A percentile compares a stretch with the other conserved stretches of the same genome.
Evolutionary conservation across 2,329 filamentous ascomycete species (phyloP).

Genomic region (Aspergillus transmontanensis): DNA sequence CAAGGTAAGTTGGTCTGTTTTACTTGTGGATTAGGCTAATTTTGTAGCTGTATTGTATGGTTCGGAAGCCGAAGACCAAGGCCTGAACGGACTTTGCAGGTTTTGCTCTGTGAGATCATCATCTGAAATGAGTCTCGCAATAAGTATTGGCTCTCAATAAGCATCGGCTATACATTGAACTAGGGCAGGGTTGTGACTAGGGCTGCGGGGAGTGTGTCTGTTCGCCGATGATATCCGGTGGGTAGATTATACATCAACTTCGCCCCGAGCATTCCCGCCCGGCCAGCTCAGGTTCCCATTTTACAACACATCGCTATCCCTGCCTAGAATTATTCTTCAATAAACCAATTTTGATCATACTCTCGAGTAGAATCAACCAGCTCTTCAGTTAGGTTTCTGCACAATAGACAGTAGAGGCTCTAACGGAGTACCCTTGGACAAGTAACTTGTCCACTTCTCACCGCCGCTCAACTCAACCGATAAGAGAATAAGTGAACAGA

Average conservation of each 20-base stretch:
- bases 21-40: slow-evolving; percentile 8
- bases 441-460: not conserved
- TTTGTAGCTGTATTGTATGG: slow-evolving; percentile 27
- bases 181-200: not conserved
- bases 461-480: not conserved
- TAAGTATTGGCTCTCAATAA: not conserved
- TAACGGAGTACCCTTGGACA: not conserved
- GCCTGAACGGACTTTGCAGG: not conserved
- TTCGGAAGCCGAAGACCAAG: slow-evolving; percentile 21
- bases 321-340: not conserved
- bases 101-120: not conserved
- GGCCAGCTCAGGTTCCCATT: not conserved
- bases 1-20: slow-evolving; percentile 40
- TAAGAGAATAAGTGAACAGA: not conserved
- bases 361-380: not conserved
- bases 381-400: not conserved
- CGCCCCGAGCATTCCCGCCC: not conserved
- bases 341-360: not conserved
- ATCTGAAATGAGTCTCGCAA: not conserved
- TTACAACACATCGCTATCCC: not conserved
- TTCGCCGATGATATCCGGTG: not conserved
- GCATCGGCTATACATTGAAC: no score
- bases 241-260: not conserved
- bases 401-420: not conserved
- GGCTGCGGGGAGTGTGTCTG: not conserved